Base-by-base conservation (phyloP, 208 protist species). In the Herpetomonas samuelpessoai region DNA sequence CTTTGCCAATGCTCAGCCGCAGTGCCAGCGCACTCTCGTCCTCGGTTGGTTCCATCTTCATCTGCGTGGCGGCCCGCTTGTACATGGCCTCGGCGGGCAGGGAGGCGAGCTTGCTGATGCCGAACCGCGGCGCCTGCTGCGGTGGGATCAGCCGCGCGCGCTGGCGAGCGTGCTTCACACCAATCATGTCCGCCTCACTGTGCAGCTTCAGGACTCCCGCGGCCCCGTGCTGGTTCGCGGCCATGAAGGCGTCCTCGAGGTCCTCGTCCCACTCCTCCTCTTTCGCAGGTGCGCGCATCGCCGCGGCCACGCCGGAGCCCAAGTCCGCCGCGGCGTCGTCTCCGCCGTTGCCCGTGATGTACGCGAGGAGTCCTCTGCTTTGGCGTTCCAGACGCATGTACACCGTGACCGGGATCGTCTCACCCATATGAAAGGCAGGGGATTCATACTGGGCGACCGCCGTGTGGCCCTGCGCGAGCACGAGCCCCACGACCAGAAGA, bases 361-460 rank as follows among this genome's bases (percentile, higher is more conserved):
- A 41, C 9, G 47, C 38, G 62, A 74, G 4, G 63, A 46, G 4
- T 27, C 53, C 24, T 28, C 14, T 3, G 21, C 27, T 66, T 30
- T 73, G 67, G 10, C 78, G 68, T 48, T 76, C 54, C 19, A 77
- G 21, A 6, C 86, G 77, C 22, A 87, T 48, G 62, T 93, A 83
- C 21, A 90, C n/a, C 19, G 66, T 86, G 27, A 93, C 30, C 1
- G 86, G 82, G 24, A 93, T 53, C 3, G 64, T 30, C 39, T 89
- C 81, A 7, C 86, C 86, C n/a, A 69, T 30, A 19, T 27, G 51
- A 18, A 24, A 54, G 6, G 22, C 12, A 12, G 57, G 30, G 52
- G 25, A 46, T 56, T 25, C 3, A 46, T 24, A 27, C 54, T 29
- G 54, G 4, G 19, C 45, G 38, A 50, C 14, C 45, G 45, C 7